These are phyloP conservation scores for Saccharomycopsis fermentans DNA, from an alignment of 805 yeast species.

Conservation along the genomic window DNA sequence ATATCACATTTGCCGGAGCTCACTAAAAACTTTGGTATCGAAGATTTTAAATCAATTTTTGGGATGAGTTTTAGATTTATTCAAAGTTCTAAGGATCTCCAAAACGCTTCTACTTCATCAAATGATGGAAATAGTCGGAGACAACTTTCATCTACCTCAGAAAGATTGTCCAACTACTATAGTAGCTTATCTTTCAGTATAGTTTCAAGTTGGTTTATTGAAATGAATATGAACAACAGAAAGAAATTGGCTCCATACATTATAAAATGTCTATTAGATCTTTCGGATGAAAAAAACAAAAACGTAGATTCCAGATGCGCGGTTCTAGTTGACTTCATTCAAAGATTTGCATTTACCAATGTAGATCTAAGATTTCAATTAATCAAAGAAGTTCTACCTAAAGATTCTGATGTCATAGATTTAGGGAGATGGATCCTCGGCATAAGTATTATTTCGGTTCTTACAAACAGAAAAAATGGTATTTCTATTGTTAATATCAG, in stretches of 20 bases:
- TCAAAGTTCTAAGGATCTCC: conserved; percentile 52
- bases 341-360: conserved; percentile 57
- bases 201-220: conserved; percentile 61
- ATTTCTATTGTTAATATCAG: conserved; percentile 41
- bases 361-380: conserved; percentile 37
- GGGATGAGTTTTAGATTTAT: conserved; percentile 76
- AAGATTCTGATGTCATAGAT: conserved; percentile 20
- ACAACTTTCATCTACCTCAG: conserved; percentile 19
- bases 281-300: conserved; percentile 24
- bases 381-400: conserved; percentile 14
- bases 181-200: conserved; percentile 56
- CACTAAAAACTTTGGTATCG: conserved; percentile 61
- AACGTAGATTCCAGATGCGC: conserved; percentile 35
- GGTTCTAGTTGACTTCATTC: conserved; percentile 58
- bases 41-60: conserved; percentile 70
- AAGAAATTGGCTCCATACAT: conserved; percentile 52
- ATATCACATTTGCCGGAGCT: conserved; percentile 56
- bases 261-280: conserved; percentile 36
- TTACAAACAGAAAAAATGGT: conserved; percentile 43
- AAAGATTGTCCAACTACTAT: conserved; percentile 49
- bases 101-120: background rate
- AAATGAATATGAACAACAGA: conserved; percentile 49
- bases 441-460: conserved; percentile 43
- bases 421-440: conserved; percentile 54
- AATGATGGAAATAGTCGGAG: background rate